Evolutionary conservation across 345 rosid genomes (phyloP).

Genomic region (Hibiscus mutabilis): DNA sequence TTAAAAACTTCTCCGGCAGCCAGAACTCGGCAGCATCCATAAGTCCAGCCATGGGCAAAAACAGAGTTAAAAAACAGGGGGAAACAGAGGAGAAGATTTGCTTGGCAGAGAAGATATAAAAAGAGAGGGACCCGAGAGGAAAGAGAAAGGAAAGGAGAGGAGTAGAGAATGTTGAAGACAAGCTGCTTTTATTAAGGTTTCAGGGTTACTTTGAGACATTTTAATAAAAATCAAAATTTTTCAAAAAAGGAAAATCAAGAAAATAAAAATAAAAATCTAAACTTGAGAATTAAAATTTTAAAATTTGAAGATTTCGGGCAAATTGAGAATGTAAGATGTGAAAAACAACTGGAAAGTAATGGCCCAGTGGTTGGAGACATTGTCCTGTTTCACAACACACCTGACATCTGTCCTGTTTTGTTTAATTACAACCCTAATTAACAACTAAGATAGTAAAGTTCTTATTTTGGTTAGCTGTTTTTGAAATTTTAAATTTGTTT

Average conservation of each 20-base stretch:
- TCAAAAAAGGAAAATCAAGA: background rate
- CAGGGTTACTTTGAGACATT: conserved; percentile 37
- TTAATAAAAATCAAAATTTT: background rate
- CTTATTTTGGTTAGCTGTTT: background rate
- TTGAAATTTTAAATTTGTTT: background rate
- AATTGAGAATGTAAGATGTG: background rate
- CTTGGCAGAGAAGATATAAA: background rate
- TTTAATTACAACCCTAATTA: background rate
- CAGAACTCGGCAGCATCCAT: conserved; percentile 32
- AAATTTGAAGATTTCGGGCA: background rate
- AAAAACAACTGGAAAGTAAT: conserved; percentile 13
- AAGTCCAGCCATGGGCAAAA: conserved; percentile 32
- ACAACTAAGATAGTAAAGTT: background rate
- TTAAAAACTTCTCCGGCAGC: conserved; percentile 30
- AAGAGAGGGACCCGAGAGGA: background rate
- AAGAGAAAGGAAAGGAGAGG: background rate
- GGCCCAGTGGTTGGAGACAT: conserved; percentile 25
- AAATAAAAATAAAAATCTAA: background rate
- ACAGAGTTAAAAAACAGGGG: background rate
- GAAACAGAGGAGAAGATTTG: background rate
- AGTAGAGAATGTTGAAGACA: conserved; percentile 43
- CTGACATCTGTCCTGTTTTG: conserved; percentile 6
- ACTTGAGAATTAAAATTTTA: background rate
- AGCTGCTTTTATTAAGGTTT: conserved; percentile 58
- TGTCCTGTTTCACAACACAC: conserved; percentile 13